Evolutionary conservation across 345 rosid species (phyloP).

Genomic region (Anacardium occidentale): DNA sequence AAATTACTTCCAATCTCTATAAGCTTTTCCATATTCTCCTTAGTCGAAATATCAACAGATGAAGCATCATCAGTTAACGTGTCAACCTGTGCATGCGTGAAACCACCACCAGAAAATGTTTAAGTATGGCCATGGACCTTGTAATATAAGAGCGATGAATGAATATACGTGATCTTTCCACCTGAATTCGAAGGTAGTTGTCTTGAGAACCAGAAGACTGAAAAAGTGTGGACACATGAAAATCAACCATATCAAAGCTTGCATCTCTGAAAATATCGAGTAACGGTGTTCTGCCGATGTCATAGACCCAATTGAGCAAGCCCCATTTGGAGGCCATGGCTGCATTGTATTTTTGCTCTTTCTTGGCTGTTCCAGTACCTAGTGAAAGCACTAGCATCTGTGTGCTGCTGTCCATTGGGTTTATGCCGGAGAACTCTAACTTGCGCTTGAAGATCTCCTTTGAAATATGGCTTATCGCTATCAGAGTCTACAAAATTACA

Average conservation of each 20-base stretch:
- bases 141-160: too few species aligned
- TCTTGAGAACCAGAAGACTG: background rate
- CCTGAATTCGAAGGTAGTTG: slow-evolving; percentile 28
- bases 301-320: slow-evolving; percentile 20
- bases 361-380: slow-evolving; percentile 29
- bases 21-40: slow-evolving; percentile 20
- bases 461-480: too few species aligned
- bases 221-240: slow-evolving; percentile 19
- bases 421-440: too few species aligned
- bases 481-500: too few species aligned
- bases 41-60: slow-evolving; percentile 11
- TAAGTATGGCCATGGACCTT: too few species aligned
- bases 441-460: too few species aligned
- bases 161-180: background rate
- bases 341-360: slow-evolving; percentile 22
- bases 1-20: slow-evolving; percentile 11
- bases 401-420: too few species aligned
- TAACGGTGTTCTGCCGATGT: slow-evolving; percentile 12
- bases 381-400: slow-evolving; percentile 29
- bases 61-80: slow-evolving; percentile 18
- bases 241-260: slow-evolving; percentile 23
- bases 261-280: slow-evolving; percentile 18
- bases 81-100: slow-evolving; percentile 11
- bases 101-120: background rate
- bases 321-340: slow-evolving; percentile 26